Evolutionary conservation across 140 eudicot species (phyloP).

Genomic region (Senecio squalidus): DNA sequence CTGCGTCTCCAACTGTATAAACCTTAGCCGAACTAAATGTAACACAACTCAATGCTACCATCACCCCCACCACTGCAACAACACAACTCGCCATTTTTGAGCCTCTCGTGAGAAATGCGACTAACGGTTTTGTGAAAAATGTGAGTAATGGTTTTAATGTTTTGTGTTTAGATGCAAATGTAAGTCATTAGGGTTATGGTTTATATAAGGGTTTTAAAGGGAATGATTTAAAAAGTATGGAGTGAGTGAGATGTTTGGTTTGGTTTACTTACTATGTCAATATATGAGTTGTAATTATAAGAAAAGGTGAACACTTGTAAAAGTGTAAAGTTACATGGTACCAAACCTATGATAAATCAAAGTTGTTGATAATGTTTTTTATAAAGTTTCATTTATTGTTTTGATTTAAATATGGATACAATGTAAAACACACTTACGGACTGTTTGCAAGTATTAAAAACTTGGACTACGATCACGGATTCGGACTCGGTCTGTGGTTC

Average conservation of each 20-base stretch:
- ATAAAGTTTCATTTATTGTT: no score
- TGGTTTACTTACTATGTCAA: conserved; percentile 21
- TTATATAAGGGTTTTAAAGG: conserved; percentile 14
- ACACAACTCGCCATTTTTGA: conserved; percentile 27
- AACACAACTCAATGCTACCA: conserved; percentile 13
- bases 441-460: no score
- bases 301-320: conserved; percentile 16
- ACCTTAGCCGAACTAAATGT: conserved; percentile 35
- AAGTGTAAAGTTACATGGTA: conserved; percentile 8
- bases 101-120: conserved; percentile 14
- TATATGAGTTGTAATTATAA: conserved; percentile 3
- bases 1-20: conserved; percentile 69
- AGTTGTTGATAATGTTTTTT: neutral
- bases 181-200: neutral
- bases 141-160: neutral
- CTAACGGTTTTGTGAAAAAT: conserved; percentile 2
- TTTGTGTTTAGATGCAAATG: neutral
- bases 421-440: no score
- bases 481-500: no score
- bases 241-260: conserved; percentile 25
- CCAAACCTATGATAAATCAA: neutral
- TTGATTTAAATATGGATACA: no score
- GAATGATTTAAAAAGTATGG: conserved; percentile 9
- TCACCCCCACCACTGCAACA: conserved; percentile 13
- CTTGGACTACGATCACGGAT: no score